These are phyloP conservation scores for Boletus edulis DNA, from an alignment of 768 basidiomycete species.

Conservation along the genomic window DNA sequence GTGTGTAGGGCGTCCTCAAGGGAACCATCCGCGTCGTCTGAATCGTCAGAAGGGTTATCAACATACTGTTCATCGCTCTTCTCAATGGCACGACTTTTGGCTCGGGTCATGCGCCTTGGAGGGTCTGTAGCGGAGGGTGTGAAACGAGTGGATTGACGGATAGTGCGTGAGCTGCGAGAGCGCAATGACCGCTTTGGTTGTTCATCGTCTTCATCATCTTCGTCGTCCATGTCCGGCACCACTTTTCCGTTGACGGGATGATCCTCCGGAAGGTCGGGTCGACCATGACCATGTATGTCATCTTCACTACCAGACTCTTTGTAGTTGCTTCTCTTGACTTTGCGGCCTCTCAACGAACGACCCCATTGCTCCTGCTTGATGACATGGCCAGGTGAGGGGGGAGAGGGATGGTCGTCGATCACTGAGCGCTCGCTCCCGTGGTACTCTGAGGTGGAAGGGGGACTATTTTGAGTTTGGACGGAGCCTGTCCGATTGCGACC, in stretches of 20 bases:
- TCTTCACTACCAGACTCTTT: conserved; percentile 47
- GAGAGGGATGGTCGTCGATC: conserved; percentile 24
- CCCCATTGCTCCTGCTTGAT: conserved; percentile 12
- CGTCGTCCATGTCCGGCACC: conserved; percentile 25
- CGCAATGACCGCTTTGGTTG: conserved; percentile 19
- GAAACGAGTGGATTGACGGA: conserved; percentile 22
- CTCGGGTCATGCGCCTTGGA: conserved; percentile 22
- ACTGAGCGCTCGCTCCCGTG: conserved; percentile 33
- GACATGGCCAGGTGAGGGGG: background rate
- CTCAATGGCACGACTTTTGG: conserved; percentile 21
- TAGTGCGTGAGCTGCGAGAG: conserved; percentile 18
- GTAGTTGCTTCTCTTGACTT: conserved; percentile 38
- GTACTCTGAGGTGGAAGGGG: conserved; percentile 32
- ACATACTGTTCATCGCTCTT: conserved; percentile 54
- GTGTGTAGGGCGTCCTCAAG: conserved; percentile 52
- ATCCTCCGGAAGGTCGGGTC: conserved; percentile 4
- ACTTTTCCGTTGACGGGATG: conserved; percentile 20
- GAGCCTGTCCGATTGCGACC: conserved; percentile 21
- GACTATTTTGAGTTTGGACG: conserved; percentile 22
- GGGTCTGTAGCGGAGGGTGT: background rate
- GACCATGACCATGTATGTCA: conserved; percentile 27
- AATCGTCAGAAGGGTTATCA: conserved; percentile 46
- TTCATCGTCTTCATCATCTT: conserved; percentile 32
- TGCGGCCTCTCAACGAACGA: conserved; percentile 41
- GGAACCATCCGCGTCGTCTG: conserved; percentile 57